Conservation (phyloP, 306 rosid genomes). For the Vigna unguiculata region DNA sequence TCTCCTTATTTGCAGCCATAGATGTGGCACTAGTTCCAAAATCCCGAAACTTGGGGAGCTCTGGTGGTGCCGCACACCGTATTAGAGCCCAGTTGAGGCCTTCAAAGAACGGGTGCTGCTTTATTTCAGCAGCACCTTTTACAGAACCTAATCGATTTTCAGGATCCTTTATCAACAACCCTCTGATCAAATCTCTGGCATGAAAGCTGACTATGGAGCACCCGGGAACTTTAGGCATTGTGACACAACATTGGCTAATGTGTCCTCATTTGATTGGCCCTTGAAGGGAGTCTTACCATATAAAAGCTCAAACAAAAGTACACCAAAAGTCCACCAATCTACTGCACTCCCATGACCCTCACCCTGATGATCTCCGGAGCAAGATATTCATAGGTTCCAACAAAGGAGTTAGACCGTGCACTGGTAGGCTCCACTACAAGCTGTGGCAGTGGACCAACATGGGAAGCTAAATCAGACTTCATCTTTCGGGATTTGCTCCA, state of each 20-base stretch:
- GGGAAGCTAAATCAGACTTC: constrained; percentile 70
- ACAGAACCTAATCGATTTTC: constrained; percentile 89
- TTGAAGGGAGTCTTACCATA: constrained; percentile 97
- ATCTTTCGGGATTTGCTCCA: constrained; percentile 76
- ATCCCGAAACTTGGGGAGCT: constrained; percentile 74
- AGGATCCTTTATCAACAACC: constrained; percentile 86
- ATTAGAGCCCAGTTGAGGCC: constrained; percentile 99
- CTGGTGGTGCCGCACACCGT: constrained; percentile 90
- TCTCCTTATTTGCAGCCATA: constrained; percentile 61
- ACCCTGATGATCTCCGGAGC: constrained; percentile 92
- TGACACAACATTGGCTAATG: constrained; percentile 78
- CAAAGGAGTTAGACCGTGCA: constrained; percentile 93
- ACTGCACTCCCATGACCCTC: constrained; percentile 94
- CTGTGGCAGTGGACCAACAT: constrained; percentile 83
- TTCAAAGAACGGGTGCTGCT: constrained; percentile 92
- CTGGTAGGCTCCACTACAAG: constrained; percentile 90
- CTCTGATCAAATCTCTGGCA: constrained; percentile 89
- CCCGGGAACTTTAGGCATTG: constrained; percentile 88
- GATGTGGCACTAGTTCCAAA: constrained; percentile 54
- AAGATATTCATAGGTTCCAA: constrained; percentile 97
- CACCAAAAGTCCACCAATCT: constrained; percentile 99
- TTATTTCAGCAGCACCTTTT: constrained; percentile 94
- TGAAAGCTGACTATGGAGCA: constrained; percentile 87
- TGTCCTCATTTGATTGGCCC: constrained; percentile 82
- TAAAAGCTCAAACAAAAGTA: constrained; percentile 84